phyloP scores from a whole-genome alignment of 140 eudicot genomes.

The Flaveria floridana region DNA sequence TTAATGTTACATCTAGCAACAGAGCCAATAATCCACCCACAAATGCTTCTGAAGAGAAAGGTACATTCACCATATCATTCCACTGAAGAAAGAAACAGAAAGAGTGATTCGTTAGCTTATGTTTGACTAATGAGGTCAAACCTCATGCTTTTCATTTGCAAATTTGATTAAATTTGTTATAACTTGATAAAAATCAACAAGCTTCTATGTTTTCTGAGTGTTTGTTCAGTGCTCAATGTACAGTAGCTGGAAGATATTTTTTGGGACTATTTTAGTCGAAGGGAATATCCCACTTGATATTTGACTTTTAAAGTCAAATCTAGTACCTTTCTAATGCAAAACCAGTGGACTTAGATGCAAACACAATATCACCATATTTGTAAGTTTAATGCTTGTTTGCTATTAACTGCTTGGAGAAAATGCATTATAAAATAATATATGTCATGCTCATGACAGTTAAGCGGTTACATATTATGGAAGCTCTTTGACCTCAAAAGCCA shows the following conservation, averaged over 20 bases:
- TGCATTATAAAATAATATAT: neutral
- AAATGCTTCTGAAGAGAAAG: conserved; percentile 84
- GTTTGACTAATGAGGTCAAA: conserved; percentile 24
- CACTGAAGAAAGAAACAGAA: conserved; percentile 45
- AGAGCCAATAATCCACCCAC: conserved; percentile 75
- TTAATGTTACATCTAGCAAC: conserved; percentile 68
- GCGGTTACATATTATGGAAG: neutral
- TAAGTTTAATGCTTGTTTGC: conserved; percentile 12
- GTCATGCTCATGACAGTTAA: neutral
- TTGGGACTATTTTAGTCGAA: neutral
- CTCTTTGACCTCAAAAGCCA: conserved; percentile 24
- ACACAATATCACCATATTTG: neutral
- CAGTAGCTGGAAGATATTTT: neutral
- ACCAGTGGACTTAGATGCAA: neutral
- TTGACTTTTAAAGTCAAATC: conserved; percentile 17
- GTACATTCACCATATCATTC: conserved; percentile 87
- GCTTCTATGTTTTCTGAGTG: neutral
- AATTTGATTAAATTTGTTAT: neutral
- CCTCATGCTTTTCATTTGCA: neutral
- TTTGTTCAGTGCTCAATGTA: neutral
- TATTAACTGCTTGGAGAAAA: neutral
- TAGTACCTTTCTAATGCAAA: neutral
- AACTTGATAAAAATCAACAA: conserved; percentile 4
- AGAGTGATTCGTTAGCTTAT: neutral
- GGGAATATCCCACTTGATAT: neutral